Percentiles rank a stretch among this genome's conserved stretches.
Evolutionary conservation across 116 monocot species (phyloP).

Genomic region (Dioscorea cayenensis): DNA sequence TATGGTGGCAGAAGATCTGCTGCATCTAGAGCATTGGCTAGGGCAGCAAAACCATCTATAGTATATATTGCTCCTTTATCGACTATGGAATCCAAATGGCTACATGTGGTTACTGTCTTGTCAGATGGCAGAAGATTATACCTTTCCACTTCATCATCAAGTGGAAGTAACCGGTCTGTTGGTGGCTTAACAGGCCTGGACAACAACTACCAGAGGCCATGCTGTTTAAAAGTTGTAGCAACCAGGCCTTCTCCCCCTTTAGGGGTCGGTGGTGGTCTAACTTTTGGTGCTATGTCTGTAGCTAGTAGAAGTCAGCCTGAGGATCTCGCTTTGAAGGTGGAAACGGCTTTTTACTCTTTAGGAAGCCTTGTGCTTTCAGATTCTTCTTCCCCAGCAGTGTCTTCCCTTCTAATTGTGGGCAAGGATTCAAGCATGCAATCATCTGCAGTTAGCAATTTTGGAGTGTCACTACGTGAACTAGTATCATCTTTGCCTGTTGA

Average conservation of each 20-base stretch:
- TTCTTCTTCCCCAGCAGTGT: slow-evolving; percentile 46
- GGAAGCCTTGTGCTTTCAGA: slow-evolving; percentile 83
- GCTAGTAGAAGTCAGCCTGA: slow-evolving; percentile 61
- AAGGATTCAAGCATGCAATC: slow-evolving; percentile 68
- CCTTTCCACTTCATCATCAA: slow-evolving; percentile 57
- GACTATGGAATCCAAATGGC: slow-evolving; percentile 73
- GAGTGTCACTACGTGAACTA: slow-evolving; percentile 60
- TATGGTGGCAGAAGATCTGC: slow-evolving; percentile 47
- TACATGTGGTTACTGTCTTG: slow-evolving; percentile 78
- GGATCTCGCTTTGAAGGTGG: slow-evolving; percentile 81
- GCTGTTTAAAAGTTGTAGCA: slow-evolving; percentile 82
- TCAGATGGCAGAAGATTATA: slow-evolving; percentile 98
- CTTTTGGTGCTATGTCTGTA: slow-evolving; percentile 58
- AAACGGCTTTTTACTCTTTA: slow-evolving; percentile 73
- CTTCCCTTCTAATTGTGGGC: slow-evolving; percentile 75
- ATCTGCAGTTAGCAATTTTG: slow-evolving; percentile 46
- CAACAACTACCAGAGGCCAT: slow-evolving; percentile 49
- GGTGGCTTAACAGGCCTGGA: slow-evolving; percentile 36
- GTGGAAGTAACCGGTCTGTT: slow-evolving; percentile 47
- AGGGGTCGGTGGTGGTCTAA: slow-evolving; percentile 53
- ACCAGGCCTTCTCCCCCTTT: slow-evolving; percentile 91
- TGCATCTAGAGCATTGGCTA: slow-evolving; percentile 44
- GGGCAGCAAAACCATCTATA: slow-evolving; percentile 63
- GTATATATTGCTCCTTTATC: slow-evolving; percentile 73
- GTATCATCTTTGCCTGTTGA: slow-evolving; percentile 78